Conservation (phyloP, 2,329 filamentous ascomycete species). For the Trichophyton mentagrophytes region DNA sequence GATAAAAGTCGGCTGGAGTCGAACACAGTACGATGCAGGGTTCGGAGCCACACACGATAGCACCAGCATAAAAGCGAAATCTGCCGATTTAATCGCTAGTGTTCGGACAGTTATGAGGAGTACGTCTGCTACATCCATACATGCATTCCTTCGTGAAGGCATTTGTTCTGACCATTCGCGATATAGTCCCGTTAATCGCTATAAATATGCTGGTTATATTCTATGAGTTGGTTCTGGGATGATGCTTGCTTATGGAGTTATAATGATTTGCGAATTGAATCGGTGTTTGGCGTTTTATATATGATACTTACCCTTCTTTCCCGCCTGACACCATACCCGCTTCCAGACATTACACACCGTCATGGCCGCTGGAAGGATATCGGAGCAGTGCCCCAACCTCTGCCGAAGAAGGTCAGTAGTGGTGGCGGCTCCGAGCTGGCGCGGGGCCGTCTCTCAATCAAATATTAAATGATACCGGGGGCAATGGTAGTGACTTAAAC, state of each 20-base stretch:
- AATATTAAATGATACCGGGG: too few relatives aligned
- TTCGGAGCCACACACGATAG: conserved; percentile 63
- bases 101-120: conserved; percentile 87
- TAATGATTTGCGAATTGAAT: background rate
- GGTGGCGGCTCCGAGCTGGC: too few relatives aligned
- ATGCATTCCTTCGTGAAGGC: too few relatives aligned
- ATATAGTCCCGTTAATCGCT: conserved; percentile 65
- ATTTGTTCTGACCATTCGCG: background rate
- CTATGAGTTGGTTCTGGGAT: conserved; percentile 54
- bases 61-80: conserved; percentile 69
- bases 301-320: background rate
- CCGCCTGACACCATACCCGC: background rate
- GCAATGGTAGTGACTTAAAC: too few relatives aligned
- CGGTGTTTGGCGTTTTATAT: background rate
- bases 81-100: conserved; percentile 80
- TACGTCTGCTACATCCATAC: conserved; percentile 37
- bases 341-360: background rate
- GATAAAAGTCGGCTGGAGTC: conserved; percentile 63
- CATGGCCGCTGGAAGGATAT: too few relatives aligned
- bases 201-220: conserved; percentile 73
- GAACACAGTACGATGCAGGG: conserved; percentile 50
- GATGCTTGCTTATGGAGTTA: background rate
- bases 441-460: too few relatives aligned
- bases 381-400: too few relatives aligned
- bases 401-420: too few relatives aligned